Base-by-base conservation (phyloP, 208 protist species). In the Porcisia hertigi region DNA sequence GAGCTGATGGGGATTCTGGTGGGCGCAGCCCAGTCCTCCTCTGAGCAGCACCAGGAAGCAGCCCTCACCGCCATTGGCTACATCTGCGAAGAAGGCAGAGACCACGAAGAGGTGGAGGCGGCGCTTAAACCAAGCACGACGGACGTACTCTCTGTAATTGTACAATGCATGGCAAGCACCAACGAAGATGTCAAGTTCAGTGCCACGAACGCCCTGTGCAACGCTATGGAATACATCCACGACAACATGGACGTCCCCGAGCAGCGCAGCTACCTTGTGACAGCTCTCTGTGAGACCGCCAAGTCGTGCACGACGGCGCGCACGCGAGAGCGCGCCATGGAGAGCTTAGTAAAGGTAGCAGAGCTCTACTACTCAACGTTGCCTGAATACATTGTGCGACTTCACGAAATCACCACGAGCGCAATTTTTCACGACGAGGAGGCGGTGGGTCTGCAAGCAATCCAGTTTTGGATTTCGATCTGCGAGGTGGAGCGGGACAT, bases 401-500 rank as follows among this genome's bases (percentile, higher is more conserved):
- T 97, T 25, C 92, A 97, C 75, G 71, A 89, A 65, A 93, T 99
- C 55, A 99, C 98, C 16, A 88, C 90, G 8, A 83, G 80, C 39
- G 90, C 94, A 43, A 98, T 99, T 74, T 86, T 94, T 77, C 85
- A 88, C 45, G 97, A 98, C 76, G 87, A 93, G 45, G 98, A 99
- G 78, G 54, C 73, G 43, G 96, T 99, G 5, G 91, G 81, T 25
- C 88, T 98, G 74, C 98, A 99, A 88, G 98, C 97, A 6, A 93
- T 99, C 71, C 97, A 98, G 74, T 99, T 99, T 85, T 99, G 98
- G 98, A 97, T 96, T 43, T 94, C 96, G 34, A 96, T 99, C 60
- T 98, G 95, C 82, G 98, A 99, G 66, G 91, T 88, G 53, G 98
- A 99, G 88, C 73, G 80, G 1, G 87, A 95, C 36, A 90, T 98